Conservation (phyloP, 441 rosid genomes). For the Erodium trifolium region DNA sequence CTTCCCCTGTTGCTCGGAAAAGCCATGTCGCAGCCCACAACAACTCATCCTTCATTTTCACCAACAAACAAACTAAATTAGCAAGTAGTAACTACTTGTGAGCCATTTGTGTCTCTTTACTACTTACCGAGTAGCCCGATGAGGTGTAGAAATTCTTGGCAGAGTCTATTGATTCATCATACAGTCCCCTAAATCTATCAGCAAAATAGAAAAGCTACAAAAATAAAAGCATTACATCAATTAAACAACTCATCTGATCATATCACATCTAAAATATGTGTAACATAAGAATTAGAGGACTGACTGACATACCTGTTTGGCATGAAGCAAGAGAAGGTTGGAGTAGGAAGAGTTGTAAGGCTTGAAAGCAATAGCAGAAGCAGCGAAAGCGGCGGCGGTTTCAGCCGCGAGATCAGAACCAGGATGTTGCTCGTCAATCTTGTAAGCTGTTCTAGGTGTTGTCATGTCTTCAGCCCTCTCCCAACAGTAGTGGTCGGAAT, state of each 20-base stretch:
- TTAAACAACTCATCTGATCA: too few species aligned
- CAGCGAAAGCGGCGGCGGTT: slow-evolving; percentile 83
- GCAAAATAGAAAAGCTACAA: slow-evolving; percentile 57
- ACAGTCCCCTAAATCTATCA: slow-evolving; percentile 49
- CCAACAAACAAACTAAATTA: not conserved
- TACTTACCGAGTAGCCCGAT: slow-evolving; percentile 42
- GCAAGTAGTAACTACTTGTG: too few species aligned
- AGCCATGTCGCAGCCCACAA: slow-evolving; percentile 62
- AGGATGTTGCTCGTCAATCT: slow-evolving; percentile 55
- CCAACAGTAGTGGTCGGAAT: slow-evolving; percentile 84
- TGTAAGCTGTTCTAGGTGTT: slow-evolving; percentile 66
- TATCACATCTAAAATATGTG: too few species aligned
- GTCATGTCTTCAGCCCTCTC: slow-evolving; percentile 87
- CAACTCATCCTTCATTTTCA: slow-evolving; percentile 42
- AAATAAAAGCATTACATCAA: not conserved
- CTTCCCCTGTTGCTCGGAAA: slow-evolving; percentile 42
- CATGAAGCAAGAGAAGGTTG: slow-evolving; percentile 49
- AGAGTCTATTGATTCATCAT: slow-evolving; percentile 42
- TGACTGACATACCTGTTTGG: slow-evolving; percentile 75
- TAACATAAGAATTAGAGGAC: too few species aligned
- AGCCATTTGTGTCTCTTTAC: not conserved
- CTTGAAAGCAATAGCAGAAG: slow-evolving; percentile 69
- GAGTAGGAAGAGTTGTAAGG: slow-evolving; percentile 81
- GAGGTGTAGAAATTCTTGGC: slow-evolving; percentile 51
- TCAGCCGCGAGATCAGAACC: slow-evolving; percentile 89